Percentiles rank a stretch among this genome's conserved stretches.
Evolutionary conservation across 805 yeast genomes (phyloP).

Genomic region (Ogataea saltuana): DNA sequence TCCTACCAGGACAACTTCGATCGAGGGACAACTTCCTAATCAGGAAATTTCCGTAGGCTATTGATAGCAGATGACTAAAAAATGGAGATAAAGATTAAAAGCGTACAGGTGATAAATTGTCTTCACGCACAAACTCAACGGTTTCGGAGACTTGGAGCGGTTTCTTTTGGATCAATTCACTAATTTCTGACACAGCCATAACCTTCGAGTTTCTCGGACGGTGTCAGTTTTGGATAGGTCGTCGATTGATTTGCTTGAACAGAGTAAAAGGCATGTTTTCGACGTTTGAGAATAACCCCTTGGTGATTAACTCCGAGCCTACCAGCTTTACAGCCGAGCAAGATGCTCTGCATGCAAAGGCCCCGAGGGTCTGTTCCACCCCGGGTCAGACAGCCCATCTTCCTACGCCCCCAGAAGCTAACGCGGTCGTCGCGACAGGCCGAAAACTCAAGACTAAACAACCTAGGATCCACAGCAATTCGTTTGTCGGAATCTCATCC

Average conservation of each 20-base stretch:
- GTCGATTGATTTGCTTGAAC: neutral
- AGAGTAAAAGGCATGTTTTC: slow-evolving; percentile 14
- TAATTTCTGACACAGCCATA: too few species aligned
- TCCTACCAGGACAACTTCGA: neutral
- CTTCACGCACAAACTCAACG: too few species aligned
- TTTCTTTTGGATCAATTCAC: too few species aligned
- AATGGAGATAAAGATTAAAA: neutral
- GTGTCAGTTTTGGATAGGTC: too few species aligned
- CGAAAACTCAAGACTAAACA: slow-evolving; percentile 6
- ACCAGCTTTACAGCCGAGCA: neutral
- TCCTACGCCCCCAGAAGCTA: neutral
- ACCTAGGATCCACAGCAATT: slow-evolving; percentile 24
- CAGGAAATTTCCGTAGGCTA: slow-evolving; percentile 3
- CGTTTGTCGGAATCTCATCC: slow-evolving; percentile 36
- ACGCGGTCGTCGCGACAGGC: neutral
- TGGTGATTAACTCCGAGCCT: slow-evolving; percentile 14
- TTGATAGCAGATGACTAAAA: neutral
- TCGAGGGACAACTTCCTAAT: slow-evolving; percentile 2
- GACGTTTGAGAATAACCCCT: slow-evolving; percentile 16
- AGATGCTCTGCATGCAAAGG: neutral
- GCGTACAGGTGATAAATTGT: too few species aligned
- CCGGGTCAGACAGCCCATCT: neutral
- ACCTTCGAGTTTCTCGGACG: too few species aligned
- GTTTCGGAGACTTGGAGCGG: too few species aligned
- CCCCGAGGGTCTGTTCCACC: too few species aligned